Base-by-base conservation (phyloP, 75 land plant genomes). In the Adiantum capillusveneris region DNA sequence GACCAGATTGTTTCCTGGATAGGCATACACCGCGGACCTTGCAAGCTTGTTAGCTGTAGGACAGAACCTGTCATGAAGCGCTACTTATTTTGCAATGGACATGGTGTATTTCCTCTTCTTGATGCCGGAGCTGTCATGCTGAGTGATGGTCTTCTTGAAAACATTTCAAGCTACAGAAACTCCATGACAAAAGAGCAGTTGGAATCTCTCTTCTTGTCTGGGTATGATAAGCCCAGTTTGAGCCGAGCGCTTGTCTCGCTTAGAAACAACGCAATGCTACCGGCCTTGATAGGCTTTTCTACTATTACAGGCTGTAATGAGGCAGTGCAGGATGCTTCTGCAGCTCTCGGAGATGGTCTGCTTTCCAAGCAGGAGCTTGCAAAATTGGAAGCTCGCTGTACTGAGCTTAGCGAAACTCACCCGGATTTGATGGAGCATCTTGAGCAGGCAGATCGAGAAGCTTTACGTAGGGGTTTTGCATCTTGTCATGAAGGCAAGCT, bases 401-500 rank as follows among this genome's bases (percentile, higher is more conserved):
- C 3, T 16, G 39, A 6, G 19, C 18, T 57, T n/a, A 30, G 6
- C 5, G 24, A 36, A 9, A 31, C 26, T 2, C 20, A 31, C 17
- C 43, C 39, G 13, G 43, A 39, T 31, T n/a, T 30, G 12, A 1
- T 2, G 20, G 22, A 36, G 5, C 43, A 59, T 16, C 12, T 59
- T 6, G 45, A 59, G n/a, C 44, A 41, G 25, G 16, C 22, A 37
- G 62, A 59, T 59, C 46, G 25, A 21, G 20, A 41, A 59, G 25
- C 25, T 16, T 16, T 59, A 6, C 16, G 11, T 6, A 26, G 18
- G 45, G 62, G 62, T 1, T 42, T 59, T 41, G 45, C 62, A 59
- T 18, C 62, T 19, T 42, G 30, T 46, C 62, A 59, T 59, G 62
- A 59, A 44, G 62, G 62, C 1, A 41, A 59, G 45, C 13, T 44